Base-by-base conservation (phyloP, 129 eudicot genomes). In the Arctium minus region DNA sequence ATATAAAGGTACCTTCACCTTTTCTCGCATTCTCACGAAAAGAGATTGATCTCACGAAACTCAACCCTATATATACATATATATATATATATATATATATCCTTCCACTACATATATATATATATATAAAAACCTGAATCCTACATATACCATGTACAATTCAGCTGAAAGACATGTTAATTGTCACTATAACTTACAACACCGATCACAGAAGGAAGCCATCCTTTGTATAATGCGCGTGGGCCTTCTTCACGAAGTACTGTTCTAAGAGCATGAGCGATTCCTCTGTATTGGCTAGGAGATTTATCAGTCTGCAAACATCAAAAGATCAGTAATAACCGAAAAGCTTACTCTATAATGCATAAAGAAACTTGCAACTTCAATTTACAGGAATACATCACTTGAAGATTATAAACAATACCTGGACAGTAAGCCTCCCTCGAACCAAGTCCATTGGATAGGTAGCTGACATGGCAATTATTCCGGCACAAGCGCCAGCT, bases 401-500 rank as follows among this genome's bases (percentile, higher is more conserved):
- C 39, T 38, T 8, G n/a, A 29, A 32, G 68, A 40, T n/a, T 7
- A 30, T 13, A 72, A 42, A 48, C 15, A 64, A 32, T 88, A 96
- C 99, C 95, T 96, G 99, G 67, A 96, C 98, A 85, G 99, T 96
- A 50, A 96, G 69, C 75, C 99, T 86, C 44, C 99, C 99, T 56
- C 99, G 97, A 32, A 88, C 99, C 98, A 96, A 83, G 88, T 93
- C 99, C 97, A 96, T 84, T 36, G 99, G 99, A 80, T 96, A 96
- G 50, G 97, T 96, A 9, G 99, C 98, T 74, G 99, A 96, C 99
- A 96, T 96, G 82, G 99, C 99, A 69, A 96, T 96, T 78, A 96
- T 96, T 36, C 99, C 99, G 75, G 99, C 99, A 91, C 97, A 91
- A 69, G 99, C 99, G 72, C 99, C 99, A 81, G 99, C 99, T 83